phyloP scores from a whole-genome alignment of 495 filamentous ascomycete species.

The Penicillium parvum region DNA sequence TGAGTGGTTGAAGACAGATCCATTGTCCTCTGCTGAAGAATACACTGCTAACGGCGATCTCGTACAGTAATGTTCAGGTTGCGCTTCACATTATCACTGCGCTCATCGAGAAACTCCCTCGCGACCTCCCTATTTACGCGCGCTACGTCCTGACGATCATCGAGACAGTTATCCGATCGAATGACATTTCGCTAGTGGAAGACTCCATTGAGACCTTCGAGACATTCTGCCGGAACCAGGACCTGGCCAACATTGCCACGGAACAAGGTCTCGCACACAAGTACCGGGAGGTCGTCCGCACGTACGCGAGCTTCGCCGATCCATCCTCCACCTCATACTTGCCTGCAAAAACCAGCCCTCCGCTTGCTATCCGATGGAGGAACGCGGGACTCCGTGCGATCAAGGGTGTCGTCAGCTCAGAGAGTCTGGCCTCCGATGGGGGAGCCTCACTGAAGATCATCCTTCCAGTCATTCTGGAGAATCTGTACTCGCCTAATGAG shows the following conservation, averaged over 20 bases:
- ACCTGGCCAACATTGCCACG: constrained; percentile 68
- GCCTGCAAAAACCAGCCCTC: constrained; percentile 52
- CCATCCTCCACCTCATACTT: constrained; percentile 28
- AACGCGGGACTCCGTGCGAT: constrained; percentile 76
- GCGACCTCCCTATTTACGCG: constrained; percentile 83
- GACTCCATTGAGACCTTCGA: constrained; percentile 79
- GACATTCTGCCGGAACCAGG: constrained; percentile 76
- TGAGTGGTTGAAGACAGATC: constrained; percentile 36
- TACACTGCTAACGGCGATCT: constrained; percentile 1
- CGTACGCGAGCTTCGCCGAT: constrained; percentile 72
- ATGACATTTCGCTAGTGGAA: constrained; percentile 85
- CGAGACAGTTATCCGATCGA: constrained; percentile 67
- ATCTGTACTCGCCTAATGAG: constrained; percentile 73
- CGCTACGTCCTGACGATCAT: constrained; percentile 75
- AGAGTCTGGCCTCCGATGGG: constrained; percentile 67
- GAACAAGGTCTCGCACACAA: constrained; percentile 79
- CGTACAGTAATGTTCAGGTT: constrained; percentile 78
- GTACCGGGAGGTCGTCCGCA: constrained; percentile 71
- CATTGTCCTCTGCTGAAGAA: not conserved
- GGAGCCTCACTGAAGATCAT: constrained; percentile 69
- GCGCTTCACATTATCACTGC: constrained; percentile 84
- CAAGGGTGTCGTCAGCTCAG: constrained; percentile 70
- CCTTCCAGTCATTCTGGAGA: constrained; percentile 77
- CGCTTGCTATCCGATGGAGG: constrained; percentile 78
- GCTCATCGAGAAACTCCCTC: constrained; percentile 85